Conservation (phyloP, 1,284 basidiomycete species). For the Stereum hirsutum region DNA sequence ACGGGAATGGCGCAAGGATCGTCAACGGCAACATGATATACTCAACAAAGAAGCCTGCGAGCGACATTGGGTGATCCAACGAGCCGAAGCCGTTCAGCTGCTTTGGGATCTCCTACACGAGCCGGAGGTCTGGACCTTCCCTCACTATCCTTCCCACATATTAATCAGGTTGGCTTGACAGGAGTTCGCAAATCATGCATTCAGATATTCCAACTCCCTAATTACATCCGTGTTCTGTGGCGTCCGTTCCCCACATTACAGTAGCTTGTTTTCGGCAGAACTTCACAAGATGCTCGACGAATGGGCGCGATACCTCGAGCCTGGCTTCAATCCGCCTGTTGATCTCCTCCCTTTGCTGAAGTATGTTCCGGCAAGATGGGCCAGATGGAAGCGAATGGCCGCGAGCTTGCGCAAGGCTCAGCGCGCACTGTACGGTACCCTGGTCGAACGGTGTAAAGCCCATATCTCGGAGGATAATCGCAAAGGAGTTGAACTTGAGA, state of each 20-base stretch:
- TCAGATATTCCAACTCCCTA: constrained; percentile 18
- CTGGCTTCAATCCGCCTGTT: constrained; percentile 25
- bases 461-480: background rate
- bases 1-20: background rate
- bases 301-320: constrained; percentile 18
- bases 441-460: constrained; percentile 9
- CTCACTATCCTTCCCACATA: too few relatives aligned
- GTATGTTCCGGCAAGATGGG: constrained; percentile 23
- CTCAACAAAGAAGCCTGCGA: background rate
- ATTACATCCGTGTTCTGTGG: constrained; percentile 22
- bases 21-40: background rate
- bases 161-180: constrained; percentile 1
- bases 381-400: constrained; percentile 21
- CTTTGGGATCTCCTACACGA: background rate
- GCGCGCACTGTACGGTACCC: constrained; percentile 15
- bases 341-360: constrained; percentile 24
- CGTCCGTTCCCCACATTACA: constrained; percentile 18
- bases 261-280: constrained; percentile 13
- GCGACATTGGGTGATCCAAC: background rate
- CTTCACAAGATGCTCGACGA: constrained; percentile 18
- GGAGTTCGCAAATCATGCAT: constrained; percentile 19
- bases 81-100: background rate
- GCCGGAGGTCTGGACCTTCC: background rate
- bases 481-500: background rate
- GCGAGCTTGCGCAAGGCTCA: constrained; percentile 15